Percentiles rank a stretch among this genome's conserved stretches.
These are phyloP conservation scores for Epicoccum sorghinum DNA, from an alignment of 2,329 filamentous ascomycete genomes.

Conservation along the genomic window DNA sequence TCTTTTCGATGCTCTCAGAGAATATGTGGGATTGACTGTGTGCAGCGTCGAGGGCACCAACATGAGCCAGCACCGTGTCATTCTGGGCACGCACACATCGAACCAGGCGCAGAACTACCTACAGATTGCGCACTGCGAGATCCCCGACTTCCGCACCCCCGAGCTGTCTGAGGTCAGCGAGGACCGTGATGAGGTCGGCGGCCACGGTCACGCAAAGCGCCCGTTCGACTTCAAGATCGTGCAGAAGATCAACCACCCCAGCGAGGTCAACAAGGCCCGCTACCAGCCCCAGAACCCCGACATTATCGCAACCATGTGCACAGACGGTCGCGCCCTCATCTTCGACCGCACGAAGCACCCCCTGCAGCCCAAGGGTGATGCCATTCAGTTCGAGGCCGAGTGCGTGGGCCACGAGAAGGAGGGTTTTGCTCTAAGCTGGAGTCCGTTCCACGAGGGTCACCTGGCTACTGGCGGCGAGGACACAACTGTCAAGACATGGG, in stretches of 20 bases:
- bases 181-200: constrained; percentile 89
- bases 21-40: constrained; percentile 46
- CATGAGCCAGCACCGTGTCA: constrained; percentile 83
- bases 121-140: constrained; percentile 91
- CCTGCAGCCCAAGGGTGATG: constrained; percentile 67
- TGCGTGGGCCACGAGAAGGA: constrained; percentile 85
- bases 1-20: background rate
- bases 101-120: constrained; percentile 86
- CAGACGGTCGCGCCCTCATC: constrained; percentile 85
- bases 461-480: constrained; percentile 93
- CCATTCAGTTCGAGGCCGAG: constrained; percentile 80
- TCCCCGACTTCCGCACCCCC: constrained; percentile 77
- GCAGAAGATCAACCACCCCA: constrained; percentile 94
- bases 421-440: constrained; percentile 94
- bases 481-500: constrained; percentile 90
- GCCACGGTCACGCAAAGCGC: constrained; percentile 79
- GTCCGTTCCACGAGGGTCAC: constrained; percentile 78
- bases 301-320: constrained; percentile 90
- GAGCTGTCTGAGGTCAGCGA: constrained; percentile 89
- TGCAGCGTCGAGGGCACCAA: constrained; percentile 72
- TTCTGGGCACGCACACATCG: constrained; percentile 94
- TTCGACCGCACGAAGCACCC: constrained; percentile 97
- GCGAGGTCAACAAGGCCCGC: constrained; percentile 97
- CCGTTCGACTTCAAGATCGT: constrained; percentile 88
- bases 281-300: constrained; percentile 98